Conservation (phyloP, 306 rosid genomes). For the Arachis stenosperma region DNA sequence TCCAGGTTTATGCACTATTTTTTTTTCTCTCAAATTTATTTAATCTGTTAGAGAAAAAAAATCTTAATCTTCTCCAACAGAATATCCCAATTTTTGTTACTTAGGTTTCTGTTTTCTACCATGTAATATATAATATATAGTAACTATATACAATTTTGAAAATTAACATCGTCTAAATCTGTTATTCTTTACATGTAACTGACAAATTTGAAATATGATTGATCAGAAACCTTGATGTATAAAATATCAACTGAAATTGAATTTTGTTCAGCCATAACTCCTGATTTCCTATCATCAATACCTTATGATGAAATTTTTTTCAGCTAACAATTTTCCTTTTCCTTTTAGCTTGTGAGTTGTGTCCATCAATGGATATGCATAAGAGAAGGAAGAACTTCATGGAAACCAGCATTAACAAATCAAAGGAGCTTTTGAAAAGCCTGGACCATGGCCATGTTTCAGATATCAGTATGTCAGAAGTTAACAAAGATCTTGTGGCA, state of each 20-base stretch:
- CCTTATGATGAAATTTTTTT: neutral
- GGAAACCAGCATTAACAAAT: constrained; percentile 13
- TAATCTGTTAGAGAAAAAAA: neutral
- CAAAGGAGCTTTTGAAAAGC: constrained; percentile 8
- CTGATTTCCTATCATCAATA: neutral
- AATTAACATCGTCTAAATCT: no score
- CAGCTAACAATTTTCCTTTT: neutral
- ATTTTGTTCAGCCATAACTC: neutral
- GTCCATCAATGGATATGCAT: neutral
- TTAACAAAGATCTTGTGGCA: constrained; percentile 43
- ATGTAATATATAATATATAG: neutral
- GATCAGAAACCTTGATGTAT: neutral
- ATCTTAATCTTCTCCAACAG: no score
- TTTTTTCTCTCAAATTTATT: neutral
- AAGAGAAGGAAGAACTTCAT: constrained; percentile 15
- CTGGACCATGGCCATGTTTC: constrained; percentile 18
- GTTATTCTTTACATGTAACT: no score
- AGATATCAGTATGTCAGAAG: neutral
- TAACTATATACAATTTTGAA: neutral
- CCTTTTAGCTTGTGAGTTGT: neutral
- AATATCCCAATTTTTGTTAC: no score
- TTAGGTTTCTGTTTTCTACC: no score
- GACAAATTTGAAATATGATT: neutral
- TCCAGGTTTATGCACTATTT: constrained; percentile 14
- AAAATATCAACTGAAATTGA: neutral